Conservation (phyloP, 768 basidiomycete genomes). For the Leccinum rimulosum region DNA sequence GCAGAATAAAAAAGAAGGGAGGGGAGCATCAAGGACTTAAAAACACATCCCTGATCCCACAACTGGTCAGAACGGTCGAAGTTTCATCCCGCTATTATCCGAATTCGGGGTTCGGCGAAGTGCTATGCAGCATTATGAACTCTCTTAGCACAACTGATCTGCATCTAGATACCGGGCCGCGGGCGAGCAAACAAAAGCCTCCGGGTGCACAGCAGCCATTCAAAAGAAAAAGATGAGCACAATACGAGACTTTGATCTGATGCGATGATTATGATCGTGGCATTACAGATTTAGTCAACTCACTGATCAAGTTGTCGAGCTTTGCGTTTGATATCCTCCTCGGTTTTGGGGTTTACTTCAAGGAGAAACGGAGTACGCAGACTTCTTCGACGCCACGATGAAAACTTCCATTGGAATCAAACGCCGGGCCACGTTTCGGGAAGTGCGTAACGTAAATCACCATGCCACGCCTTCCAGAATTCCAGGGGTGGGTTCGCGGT, state of each 20-base stretch:
- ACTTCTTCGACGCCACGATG: neutral
- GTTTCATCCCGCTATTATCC: neutral
- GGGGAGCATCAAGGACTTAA: slow-evolving; percentile 6
- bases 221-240: neutral
- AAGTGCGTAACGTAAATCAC: slow-evolving; percentile 6
- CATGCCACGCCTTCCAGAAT: neutral
- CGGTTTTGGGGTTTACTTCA: neutral
- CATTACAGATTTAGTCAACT: neutral
- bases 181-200: neutral
- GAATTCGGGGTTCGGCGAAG: slow-evolving; percentile 10
- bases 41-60: neutral
- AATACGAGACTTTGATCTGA: neutral
- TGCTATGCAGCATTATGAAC: neutral
- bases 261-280: neutral
- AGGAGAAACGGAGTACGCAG: neutral
- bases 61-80: neutral
- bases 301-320: neutral
- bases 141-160: neutral
- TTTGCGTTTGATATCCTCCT: neutral
- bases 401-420: slow-evolving; percentile 15
- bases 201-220: neutral
- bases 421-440: neutral
- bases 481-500: neutral
- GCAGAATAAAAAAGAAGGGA: neutral
- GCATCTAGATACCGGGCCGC: slow-evolving; percentile 1